These are phyloP conservation scores for Myxozyma kluyveri DNA, from an alignment of 805 yeast species.

Conservation along the genomic window DNA sequence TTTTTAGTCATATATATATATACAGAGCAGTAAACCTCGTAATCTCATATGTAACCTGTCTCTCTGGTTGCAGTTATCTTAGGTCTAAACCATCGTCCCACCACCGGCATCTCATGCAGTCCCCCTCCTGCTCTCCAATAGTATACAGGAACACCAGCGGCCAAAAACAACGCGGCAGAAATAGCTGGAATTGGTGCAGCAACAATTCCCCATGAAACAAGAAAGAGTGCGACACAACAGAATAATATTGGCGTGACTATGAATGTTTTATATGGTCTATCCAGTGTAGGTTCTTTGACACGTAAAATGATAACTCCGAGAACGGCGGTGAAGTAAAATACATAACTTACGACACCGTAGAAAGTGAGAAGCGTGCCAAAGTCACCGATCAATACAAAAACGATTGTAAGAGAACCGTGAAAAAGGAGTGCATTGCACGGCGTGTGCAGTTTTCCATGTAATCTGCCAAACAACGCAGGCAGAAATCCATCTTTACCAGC, in stretches of 20 bases:
- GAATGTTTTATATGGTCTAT: constrained; percentile 41
- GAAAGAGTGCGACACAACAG: constrained; percentile 41
- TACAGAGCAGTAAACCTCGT: not conserved
- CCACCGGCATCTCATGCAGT: constrained; percentile 13
- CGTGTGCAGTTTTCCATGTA: constrained; percentile 32
- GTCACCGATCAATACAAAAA: constrained; percentile 41
- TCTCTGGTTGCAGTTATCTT: not conserved
- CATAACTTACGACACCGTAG: constrained; percentile 33
- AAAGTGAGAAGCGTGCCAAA: constrained; percentile 40
- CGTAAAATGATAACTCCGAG: constrained; percentile 41
- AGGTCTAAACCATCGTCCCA: constrained; percentile 19
- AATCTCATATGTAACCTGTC: constrained; percentile 5
- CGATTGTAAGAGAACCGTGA: constrained; percentile 36
- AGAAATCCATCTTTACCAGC: constrained; percentile 39
- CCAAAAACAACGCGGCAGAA: constrained; percentile 35
- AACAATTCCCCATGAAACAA: constrained; percentile 38
- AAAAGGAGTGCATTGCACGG: constrained; percentile 40
- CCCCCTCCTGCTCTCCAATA: constrained; percentile 28
- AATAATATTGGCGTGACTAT: constrained; percentile 40
- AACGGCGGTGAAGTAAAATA: constrained; percentile 36
- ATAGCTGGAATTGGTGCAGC: constrained; percentile 39
- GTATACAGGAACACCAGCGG: constrained; percentile 38
- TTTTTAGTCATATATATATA: not conserved
- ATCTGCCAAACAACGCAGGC: constrained; percentile 36
- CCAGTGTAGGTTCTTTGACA: constrained; percentile 38